phyloP scores from a whole-genome alignment of 768 basidiomycete genomes.

The Macrolepiota albuminosa region DNA sequence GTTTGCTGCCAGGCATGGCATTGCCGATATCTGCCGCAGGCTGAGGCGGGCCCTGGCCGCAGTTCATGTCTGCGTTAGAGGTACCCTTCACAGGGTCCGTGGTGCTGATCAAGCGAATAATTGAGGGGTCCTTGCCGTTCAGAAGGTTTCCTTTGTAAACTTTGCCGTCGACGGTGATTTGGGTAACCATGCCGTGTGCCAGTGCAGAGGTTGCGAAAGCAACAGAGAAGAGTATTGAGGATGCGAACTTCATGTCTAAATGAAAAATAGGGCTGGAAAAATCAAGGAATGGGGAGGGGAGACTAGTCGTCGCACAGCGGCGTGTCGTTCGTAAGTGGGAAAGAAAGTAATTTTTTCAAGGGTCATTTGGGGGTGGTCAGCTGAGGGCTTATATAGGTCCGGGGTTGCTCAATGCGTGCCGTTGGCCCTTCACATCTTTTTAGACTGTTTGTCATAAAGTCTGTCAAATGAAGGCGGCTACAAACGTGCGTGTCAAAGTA shows the following conservation, averaged over 20 bases:
- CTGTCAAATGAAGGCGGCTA: not conserved
- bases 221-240: constrained; percentile 27
- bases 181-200: constrained; percentile 40
- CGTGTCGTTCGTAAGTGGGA: not conserved
- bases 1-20: constrained; percentile 27
- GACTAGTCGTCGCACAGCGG: constrained; percentile 5
- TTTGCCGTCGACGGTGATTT: constrained; percentile 35
- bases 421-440: not conserved
- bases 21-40: constrained; percentile 44
- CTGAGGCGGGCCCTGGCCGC: constrained; percentile 46
- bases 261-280: not conserved
- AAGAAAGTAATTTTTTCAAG: not conserved
- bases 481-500: not conserved
- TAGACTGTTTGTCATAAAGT: not conserved
- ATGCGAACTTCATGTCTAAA: constrained; percentile 19
- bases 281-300: constrained; percentile 2
- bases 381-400: not conserved
- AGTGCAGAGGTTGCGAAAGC: constrained; percentile 31
- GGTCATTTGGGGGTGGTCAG: not conserved
- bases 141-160: constrained; percentile 32
- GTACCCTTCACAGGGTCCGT: constrained; percentile 49
- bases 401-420: not conserved
- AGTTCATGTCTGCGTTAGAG: constrained; percentile 52
- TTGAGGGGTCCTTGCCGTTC: constrained; percentile 21
- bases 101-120: constrained; percentile 35